Evolutionary conservation across 306 rosid species (phyloP).

Genomic region (Quercus engelmannii): DNA sequence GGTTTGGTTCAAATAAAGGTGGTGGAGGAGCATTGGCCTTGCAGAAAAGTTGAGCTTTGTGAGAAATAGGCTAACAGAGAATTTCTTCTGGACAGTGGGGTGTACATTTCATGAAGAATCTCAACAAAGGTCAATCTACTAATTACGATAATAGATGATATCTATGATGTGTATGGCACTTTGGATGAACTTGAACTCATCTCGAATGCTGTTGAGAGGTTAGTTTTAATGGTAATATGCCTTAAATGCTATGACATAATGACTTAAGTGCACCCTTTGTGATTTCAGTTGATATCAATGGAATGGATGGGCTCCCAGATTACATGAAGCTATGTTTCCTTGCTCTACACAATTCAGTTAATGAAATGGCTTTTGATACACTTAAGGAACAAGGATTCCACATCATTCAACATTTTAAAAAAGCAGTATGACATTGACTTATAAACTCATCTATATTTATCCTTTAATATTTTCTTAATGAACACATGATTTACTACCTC

Average conservation of each 20-base stretch:
- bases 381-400: too few relatives aligned
- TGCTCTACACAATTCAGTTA: too few relatives aligned
- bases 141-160: too few relatives aligned
- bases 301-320: not conserved
- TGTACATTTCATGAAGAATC: too few relatives aligned
- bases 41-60: constrained; percentile 17
- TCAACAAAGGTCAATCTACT: too few relatives aligned
- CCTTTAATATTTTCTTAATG: too few relatives aligned
- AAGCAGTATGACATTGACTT: too few relatives aligned
- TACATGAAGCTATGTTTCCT: not conserved
- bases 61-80: constrained; percentile 6
- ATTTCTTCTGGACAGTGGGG: not conserved
- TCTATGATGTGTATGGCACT: too few relatives aligned
- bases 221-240: not conserved
- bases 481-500: too few relatives aligned
- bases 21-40: constrained; percentile 5
- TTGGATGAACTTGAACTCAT: not conserved
- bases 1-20: not conserved
- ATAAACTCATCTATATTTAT: too few relatives aligned
- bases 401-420: too few relatives aligned
- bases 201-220: not conserved
- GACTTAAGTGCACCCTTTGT: not conserved
- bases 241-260: not conserved
- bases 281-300: not conserved
- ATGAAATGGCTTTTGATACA: too few relatives aligned